Conservation (phyloP, 495 filamentous ascomycete species). For the Aspergillus egyptiacus region DNA sequence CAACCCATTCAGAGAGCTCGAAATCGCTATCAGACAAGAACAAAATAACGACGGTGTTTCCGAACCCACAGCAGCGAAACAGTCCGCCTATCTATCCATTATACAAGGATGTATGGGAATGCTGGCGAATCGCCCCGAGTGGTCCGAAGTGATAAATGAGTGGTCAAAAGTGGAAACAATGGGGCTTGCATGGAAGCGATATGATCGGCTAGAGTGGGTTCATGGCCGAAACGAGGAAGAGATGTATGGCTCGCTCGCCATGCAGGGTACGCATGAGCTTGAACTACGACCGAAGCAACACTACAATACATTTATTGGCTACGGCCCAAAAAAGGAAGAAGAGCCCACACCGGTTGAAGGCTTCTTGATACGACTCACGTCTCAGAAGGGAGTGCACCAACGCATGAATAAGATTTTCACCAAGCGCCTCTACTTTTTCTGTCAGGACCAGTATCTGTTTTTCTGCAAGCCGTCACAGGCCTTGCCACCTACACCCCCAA, state of each 20-base stretch:
- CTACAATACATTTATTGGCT: conserved; percentile 52
- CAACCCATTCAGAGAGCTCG: conserved; percentile 56
- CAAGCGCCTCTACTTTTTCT: conserved; percentile 66
- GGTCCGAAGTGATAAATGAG: conserved; percentile 53
- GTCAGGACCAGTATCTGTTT: conserved; percentile 61
- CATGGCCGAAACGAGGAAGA: conserved; percentile 62
- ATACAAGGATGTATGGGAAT: conserved; percentile 54
- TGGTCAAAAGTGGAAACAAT: conserved; percentile 60
- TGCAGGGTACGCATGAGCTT: conserved; percentile 68
- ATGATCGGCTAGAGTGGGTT: conserved; percentile 71
- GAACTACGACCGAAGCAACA: conserved; percentile 67
- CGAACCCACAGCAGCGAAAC: conserved; percentile 44
- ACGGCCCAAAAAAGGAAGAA: conserved; percentile 32
- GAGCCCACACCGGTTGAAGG: conserved; percentile 68
- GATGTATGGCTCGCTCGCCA: conserved; percentile 71
- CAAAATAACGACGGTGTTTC: conserved; percentile 34
- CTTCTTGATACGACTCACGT: conserved; percentile 64
- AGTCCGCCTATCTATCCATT: conserved; percentile 50
- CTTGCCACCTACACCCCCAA: conserved; percentile 60
- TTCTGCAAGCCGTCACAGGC: conserved; percentile 63
- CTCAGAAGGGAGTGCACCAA: conserved; percentile 55
- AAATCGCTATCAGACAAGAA: conserved; percentile 39
- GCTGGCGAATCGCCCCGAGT: conserved; percentile 53
- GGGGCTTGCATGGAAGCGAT: conserved; percentile 71
- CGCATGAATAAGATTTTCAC: conserved; percentile 60